phyloP scores from a whole-genome alignment of 2,329 filamentous ascomycete species.

The Colletotrichum sp. region DNA sequence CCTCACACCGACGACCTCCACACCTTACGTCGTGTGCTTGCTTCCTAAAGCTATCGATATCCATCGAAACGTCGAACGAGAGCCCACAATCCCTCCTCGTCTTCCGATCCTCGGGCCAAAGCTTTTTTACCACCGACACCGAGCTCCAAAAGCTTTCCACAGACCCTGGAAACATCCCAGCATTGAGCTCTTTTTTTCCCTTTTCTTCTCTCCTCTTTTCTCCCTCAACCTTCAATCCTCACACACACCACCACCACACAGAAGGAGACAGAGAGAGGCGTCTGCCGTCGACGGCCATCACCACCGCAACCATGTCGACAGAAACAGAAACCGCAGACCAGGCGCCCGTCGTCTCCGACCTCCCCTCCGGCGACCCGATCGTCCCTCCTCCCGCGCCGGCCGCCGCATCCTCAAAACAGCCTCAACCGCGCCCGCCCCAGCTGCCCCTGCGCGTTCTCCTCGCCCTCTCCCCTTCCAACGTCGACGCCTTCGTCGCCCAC shows the following conservation, averaged over 20 bases:
- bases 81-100: constrained; percentile 1
- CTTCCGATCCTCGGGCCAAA: constrained; percentile 20
- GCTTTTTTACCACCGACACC: constrained; percentile 7
- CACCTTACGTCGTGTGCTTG: not conserved
- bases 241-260: not conserved
- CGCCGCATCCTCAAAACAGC: not conserved
- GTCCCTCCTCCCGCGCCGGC: constrained; percentile 27
- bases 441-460: constrained; percentile 34
- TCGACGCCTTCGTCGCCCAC: constrained; percentile 60
- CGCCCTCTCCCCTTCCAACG: constrained; percentile 40
- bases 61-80: constrained; percentile 11
- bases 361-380: constrained; percentile 41
- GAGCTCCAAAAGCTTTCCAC: constrained; percentile 5
- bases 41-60: not conserved
- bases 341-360: constrained; percentile 32
- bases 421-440: constrained; percentile 21
- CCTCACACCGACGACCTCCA: not conserved
- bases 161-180: not conserved
- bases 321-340: constrained; percentile 20
- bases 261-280: not conserved
- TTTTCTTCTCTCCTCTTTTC: not conserved
- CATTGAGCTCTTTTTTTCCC: not conserved
- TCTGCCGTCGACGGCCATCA: not conserved
- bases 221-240: not conserved
- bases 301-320: constrained; percentile 15